Evolutionary conservation across 2,329 filamentous ascomycete species (phyloP).

Genomic region (Huntiella savannae): DNA sequence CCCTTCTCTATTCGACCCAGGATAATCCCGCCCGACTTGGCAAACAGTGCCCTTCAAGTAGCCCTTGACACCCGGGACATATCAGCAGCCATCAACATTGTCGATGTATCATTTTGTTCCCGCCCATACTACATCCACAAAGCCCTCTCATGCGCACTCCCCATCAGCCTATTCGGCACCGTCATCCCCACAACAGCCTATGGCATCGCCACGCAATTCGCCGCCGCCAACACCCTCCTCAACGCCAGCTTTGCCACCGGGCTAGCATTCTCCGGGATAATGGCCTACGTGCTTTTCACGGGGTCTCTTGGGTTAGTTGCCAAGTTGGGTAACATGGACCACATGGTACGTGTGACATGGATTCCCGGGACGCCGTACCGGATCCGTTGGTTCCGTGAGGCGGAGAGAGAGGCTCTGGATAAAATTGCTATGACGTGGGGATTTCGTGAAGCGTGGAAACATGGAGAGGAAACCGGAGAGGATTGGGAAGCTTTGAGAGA

Average conservation of each 20-base stretch:
- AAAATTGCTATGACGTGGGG: slow-evolving; percentile 78
- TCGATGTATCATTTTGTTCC: slow-evolving; percentile 49
- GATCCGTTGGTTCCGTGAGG: slow-evolving; percentile 71
- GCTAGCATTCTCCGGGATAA: slow-evolving; percentile 59
- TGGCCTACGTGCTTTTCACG: slow-evolving; percentile 69
- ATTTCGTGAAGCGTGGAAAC: slow-evolving; percentile 59
- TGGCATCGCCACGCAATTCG: slow-evolving; percentile 38
- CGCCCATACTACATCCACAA: slow-evolving; percentile 50
- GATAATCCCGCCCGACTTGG: slow-evolving; percentile 52
- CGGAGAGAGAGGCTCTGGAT: slow-evolving; percentile 76
- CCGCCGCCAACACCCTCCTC: slow-evolving; percentile 58
- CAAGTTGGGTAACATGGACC: slow-evolving; percentile 73
- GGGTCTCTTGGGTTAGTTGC: slow-evolving; percentile 69
- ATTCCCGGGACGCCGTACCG: slow-evolving; percentile 60
- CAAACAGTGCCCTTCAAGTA: slow-evolving; percentile 54
- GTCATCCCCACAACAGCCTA: slow-evolving; percentile 52
- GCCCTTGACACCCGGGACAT: slow-evolving; percentile 68
- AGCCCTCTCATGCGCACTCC: slow-evolving; percentile 35
- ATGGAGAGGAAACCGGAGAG: slow-evolving; percentile 76
- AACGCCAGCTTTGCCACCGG: slow-evolving; percentile 55
- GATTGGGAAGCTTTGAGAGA: slow-evolving; percentile 80
- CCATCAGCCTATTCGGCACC: slow-evolving; percentile 18
- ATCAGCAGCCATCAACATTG: slow-evolving; percentile 54
- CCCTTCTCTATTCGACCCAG: slow-evolving; percentile 51
- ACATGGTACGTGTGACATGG: slow-evolving; percentile 91